phyloP scores from a whole-genome alignment of 2,329 filamentous ascomycete species.

The Fusarium staphyleae region DNA sequence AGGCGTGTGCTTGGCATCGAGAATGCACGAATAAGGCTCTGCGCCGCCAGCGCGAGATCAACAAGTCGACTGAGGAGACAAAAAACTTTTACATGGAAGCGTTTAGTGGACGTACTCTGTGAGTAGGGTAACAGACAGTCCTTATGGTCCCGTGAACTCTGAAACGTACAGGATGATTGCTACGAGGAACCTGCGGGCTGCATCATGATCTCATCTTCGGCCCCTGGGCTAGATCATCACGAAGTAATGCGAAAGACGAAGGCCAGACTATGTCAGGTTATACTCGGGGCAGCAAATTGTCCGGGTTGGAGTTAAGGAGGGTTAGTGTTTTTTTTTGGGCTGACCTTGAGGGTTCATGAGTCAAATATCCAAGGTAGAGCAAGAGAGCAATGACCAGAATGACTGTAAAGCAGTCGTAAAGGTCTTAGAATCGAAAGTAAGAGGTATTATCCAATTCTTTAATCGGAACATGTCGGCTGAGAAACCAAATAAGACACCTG shows the following conservation, averaged over 20 bases:
- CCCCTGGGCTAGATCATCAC: background rate
- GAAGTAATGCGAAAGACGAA: background rate
- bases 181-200: background rate
- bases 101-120: slow-evolving; percentile 1
- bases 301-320: background rate
- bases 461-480: background rate
- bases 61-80: slow-evolving; percentile 34
- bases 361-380: background rate
- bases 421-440: background rate
- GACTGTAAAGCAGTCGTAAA: background rate
- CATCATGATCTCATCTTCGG: no score
- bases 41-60: slow-evolving; percentile 18
- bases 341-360: background rate
- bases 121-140: background rate
- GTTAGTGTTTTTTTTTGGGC: background rate
- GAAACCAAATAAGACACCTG: slow-evolving; percentile 31
- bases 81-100: slow-evolving; percentile 30
- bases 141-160: no score
- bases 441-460: background rate
- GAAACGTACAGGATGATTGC: background rate
- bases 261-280: background rate
- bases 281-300: background rate
- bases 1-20: slow-evolving; percentile 50
- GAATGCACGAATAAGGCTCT: slow-evolving; percentile 36
- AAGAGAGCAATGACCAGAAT: background rate